These are phyloP conservation scores for Stephania japonica DNA, from an alignment of 164 flowering plant genomes.

Conservation along the genomic window DNA sequence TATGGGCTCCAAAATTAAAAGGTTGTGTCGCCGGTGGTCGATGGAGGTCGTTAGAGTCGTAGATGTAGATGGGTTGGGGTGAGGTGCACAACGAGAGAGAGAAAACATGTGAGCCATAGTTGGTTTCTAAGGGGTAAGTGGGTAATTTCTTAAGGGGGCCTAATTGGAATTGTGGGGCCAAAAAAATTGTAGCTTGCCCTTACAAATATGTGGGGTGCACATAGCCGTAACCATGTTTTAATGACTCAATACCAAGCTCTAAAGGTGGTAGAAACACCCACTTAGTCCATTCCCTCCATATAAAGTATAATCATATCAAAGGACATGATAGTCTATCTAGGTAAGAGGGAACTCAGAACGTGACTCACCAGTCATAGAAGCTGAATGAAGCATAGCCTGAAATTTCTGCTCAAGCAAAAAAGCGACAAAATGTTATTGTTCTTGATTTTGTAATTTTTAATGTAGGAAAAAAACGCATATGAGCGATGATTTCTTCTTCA, in stretches of 20 bases:
- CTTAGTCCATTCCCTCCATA: neutral
- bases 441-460: neutral
- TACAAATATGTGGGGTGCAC: too few relatives aligned
- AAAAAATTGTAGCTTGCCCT: too few relatives aligned
- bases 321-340: neutral
- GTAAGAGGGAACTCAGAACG: neutral
- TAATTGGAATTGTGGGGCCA: too few relatives aligned
- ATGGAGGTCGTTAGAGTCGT: too few relatives aligned
- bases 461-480: neutral
- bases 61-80: too few relatives aligned
- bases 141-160: too few relatives aligned
- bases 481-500: neutral
- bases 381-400: conserved; percentile 40
- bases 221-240: too few relatives aligned
- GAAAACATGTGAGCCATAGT: too few relatives aligned
- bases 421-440: neutral
- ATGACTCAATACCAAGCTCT: neutral
- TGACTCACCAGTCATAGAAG: conserved; percentile 53
- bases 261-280: neutral
- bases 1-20: too few relatives aligned
- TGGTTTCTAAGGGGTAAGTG: too few relatives aligned
- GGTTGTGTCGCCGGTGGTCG: too few relatives aligned
- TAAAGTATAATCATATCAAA: neutral
- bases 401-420: conserved; percentile 41
- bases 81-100: too few relatives aligned